Conservation (phyloP, 179 eudicot genomes). For the Nepenthes alata region DNA sequence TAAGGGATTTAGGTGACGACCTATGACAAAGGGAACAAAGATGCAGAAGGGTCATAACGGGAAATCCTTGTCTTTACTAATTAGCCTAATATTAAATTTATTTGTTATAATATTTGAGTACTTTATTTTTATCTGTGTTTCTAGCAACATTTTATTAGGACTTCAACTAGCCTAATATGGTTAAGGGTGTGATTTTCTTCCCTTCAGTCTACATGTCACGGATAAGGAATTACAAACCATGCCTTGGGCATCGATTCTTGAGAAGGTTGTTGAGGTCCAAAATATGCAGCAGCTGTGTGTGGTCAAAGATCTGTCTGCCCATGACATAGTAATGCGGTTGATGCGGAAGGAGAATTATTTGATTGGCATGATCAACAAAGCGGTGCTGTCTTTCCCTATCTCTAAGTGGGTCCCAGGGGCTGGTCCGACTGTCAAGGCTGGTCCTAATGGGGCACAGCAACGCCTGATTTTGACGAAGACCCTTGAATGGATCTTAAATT, state of each 20-base stretch:
- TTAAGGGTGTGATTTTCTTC: neutral
- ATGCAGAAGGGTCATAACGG: too few relatives aligned
- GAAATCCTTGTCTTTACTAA: too few relatives aligned
- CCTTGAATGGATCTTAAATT: conserved; percentile 94
- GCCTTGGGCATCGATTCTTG: conserved; percentile 88
- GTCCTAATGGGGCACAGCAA: conserved; percentile 29
- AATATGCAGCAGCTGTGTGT: conserved; percentile 57
- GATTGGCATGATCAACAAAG: conserved; percentile 96
- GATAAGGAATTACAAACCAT: conserved; percentile 83
- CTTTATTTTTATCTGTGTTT: too few relatives aligned
- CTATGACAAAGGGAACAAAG: too few relatives aligned
- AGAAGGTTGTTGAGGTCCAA: conserved; percentile 73
- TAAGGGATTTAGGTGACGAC: too few relatives aligned
- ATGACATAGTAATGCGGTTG: conserved; percentile 83
- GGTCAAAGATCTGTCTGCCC: conserved; percentile 82
- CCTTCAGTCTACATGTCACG: conserved; percentile 79
- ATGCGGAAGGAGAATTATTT: conserved; percentile 97
- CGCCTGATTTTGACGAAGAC: conserved; percentile 74
- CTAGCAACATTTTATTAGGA: too few relatives aligned
- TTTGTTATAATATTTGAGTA: too few relatives aligned
- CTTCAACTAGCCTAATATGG: too few relatives aligned
- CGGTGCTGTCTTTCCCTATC: conserved; percentile 74
- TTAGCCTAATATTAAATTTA: too few relatives aligned
- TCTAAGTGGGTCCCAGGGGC: conserved; percentile 85
- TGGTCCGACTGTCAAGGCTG: conserved; percentile 53